These are phyloP conservation scores for Rehmannia glutinosa DNA, from an alignment of 257 asterid genomes.

Conservation along the genomic window DNA sequence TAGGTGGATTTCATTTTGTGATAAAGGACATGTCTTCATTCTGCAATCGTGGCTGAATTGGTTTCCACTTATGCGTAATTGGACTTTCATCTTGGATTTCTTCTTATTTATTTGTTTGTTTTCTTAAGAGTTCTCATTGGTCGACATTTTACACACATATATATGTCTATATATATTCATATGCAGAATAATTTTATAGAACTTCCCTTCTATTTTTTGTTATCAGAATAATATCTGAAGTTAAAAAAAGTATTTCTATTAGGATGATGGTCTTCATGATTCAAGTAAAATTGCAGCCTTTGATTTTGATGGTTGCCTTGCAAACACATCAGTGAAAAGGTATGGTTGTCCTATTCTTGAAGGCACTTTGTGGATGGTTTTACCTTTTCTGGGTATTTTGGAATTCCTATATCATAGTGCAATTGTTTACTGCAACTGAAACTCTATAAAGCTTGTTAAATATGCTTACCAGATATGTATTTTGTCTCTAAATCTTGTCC, in stretches of 20 bases:
- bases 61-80: no score
- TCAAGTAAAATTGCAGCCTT: constrained; percentile 91
- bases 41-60: no score
- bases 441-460: background rate
- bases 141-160: background rate
- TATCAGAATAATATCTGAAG: background rate
- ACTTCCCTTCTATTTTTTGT: background rate
- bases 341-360: constrained; percentile 23
- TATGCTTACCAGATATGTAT: background rate
- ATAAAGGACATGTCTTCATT: no score
- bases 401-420: constrained; percentile 2
- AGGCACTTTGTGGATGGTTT: constrained; percentile 4
- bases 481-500: background rate
- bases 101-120: no score
- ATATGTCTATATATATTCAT: background rate
- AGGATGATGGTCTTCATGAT: constrained; percentile 84
- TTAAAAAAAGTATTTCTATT: background rate
- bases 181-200: background rate
- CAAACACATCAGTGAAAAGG: constrained; percentile 79
- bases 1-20: no score
- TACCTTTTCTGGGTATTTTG: constrained; percentile 1
- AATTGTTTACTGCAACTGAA: background rate
- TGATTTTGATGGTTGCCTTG: constrained; percentile 99
- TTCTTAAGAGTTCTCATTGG: background rate
- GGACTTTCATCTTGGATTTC: background rate